A percentile compares a stretch with the other conserved stretches of the same genome.
Evolutionary conservation across 306 rosid species (phyloP).

Genomic region (Calophaca sinica): DNA sequence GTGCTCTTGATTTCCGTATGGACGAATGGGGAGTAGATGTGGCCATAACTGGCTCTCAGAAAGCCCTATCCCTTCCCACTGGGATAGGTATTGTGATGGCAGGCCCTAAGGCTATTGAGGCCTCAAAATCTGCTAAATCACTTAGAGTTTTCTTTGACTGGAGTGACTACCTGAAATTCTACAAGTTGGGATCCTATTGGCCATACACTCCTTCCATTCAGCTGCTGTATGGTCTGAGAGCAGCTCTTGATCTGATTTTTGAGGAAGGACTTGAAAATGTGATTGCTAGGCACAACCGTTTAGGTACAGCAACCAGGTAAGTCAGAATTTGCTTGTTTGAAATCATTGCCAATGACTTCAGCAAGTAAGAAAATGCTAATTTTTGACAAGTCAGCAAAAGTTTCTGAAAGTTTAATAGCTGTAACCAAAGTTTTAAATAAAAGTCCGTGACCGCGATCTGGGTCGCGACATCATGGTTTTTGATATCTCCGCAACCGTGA

Average conservation of each 20-base stretch:
- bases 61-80: conserved; percentile 98
- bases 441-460: too few species aligned
- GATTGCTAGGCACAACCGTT: conserved; percentile 81
- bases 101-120: conserved; percentile 91
- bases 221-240: conserved; percentile 84
- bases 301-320: conserved; percentile 93
- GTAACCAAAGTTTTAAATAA: too few species aligned
- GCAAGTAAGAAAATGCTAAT: conserved; percentile 2
- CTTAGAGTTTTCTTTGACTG: conserved; percentile 96
- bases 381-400: too few species aligned
- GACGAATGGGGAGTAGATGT: conserved; percentile 99
- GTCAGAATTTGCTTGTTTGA: conserved; percentile 27
- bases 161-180: conserved; percentile 94
- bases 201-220: conserved; percentile 99
- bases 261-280: conserved; percentile 98
- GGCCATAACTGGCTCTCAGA: conserved; percentile 97
- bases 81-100: conserved; percentile 94
- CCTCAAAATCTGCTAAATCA: conserved; percentile 81
- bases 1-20: conserved; percentile 99
- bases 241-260: conserved; percentile 89
- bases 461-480: too few species aligned
- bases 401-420: too few species aligned
- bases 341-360: neutral
- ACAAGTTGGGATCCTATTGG: conserved; percentile 91
- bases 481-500: too few species aligned